Conservation (phyloP, 768 basidiomycete genomes). For the Boletus bicolor region DNA sequence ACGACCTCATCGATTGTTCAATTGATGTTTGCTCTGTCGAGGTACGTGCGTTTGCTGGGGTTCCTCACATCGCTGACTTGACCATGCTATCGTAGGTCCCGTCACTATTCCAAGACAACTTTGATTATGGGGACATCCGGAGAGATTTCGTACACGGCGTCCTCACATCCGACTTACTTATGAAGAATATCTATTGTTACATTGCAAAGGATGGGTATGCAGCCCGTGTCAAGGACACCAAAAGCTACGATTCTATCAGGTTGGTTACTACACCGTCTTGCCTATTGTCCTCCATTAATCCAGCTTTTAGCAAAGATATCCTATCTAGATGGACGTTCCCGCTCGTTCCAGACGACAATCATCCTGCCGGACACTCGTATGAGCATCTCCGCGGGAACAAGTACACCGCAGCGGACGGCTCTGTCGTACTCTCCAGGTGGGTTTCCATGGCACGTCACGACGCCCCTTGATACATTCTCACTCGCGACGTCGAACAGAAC, state of each 20-base stretch:
- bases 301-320: conserved; percentile 74
- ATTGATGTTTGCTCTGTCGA: conserved; percentile 95
- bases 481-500: conserved; percentile 45
- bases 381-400: conserved; percentile 86
- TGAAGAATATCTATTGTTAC: conserved; percentile 92
- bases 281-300: not conserved
- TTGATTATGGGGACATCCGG: conserved; percentile 91
- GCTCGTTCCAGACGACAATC: conserved; percentile 90
- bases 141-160: conserved; percentile 93
- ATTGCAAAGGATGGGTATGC: conserved; percentile 88
- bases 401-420: conserved; percentile 78
- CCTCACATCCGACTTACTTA: conserved; percentile 88
- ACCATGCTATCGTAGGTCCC: conserved; percentile 61
- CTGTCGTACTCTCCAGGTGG: conserved; percentile 81
- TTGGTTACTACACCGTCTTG: conserved; percentile 24
- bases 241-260: conserved; percentile 89
- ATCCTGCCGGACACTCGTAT: conserved; percentile 78
- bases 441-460: conserved; percentile 12
- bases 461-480: not conserved
- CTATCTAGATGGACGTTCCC: conserved; percentile 94
- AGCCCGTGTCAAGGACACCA: conserved; percentile 89
- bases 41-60: conserved; percentile 40
- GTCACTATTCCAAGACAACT: conserved; percentile 96
- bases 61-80: not conserved
- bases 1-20: conserved; percentile 83